Evolutionary conservation across 306 rosid genomes (phyloP).

Genomic region (Malus sylvestris): DNA sequence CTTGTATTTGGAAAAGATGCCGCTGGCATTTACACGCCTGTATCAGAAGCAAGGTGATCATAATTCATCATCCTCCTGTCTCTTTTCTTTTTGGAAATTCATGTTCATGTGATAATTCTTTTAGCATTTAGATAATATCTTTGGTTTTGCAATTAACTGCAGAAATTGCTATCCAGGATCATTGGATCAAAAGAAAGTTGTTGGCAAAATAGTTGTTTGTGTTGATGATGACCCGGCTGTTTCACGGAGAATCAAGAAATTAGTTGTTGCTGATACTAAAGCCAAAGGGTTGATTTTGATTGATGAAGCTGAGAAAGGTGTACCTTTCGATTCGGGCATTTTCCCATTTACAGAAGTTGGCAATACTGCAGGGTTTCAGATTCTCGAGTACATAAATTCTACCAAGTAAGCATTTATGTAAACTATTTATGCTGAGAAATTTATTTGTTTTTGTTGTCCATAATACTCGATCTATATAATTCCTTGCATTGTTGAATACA

Average conservation of each 20-base stretch:
- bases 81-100: not conserved
- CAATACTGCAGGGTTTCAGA: conserved; percentile 52
- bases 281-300: conserved; percentile 72
- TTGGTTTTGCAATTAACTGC: conserved; percentile 18
- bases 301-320: conserved; percentile 36
- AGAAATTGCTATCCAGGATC: conserved; percentile 92
- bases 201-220: conserved; percentile 73
- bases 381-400: conserved; percentile 66
- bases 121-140: not conserved
- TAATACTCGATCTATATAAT: not conserved
- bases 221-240: conserved; percentile 36
- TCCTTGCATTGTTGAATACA: not conserved
- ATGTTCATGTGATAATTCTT: not conserved
- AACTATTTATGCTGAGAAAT: not conserved
- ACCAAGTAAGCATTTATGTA: conserved; percentile 42
- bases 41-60: conserved; percentile 78
- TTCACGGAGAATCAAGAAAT: conserved; percentile 61
- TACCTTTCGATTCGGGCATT: conserved; percentile 61
- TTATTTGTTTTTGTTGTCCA: not conserved
- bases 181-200: conserved; percentile 53
- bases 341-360: conserved; percentile 69
- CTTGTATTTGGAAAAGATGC: conserved; percentile 63
- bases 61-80: not conserved
- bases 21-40: conserved; percentile 58
- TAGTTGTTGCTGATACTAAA: conserved; percentile 71